Evolutionary conservation across 176 grass and related monocot species (phyloP).

Genomic region (Melocanna baccifera): DNA sequence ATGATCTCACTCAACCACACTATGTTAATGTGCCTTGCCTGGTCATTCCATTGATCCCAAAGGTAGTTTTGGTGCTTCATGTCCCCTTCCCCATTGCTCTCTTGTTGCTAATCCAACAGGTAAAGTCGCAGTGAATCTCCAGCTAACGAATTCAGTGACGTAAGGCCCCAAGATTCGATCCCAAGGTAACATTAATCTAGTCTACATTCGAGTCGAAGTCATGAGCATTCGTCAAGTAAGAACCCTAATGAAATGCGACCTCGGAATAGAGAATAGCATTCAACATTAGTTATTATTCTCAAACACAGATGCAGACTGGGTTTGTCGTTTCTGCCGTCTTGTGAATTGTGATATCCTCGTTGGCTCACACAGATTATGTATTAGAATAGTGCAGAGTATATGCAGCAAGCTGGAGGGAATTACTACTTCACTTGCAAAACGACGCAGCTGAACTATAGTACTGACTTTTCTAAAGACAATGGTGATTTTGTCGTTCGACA

Average conservation of each 20-base stretch:
- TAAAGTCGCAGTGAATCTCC: constrained; percentile 45
- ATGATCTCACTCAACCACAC: constrained; percentile 30
- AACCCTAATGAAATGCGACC: neutral
- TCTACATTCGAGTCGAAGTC: constrained; percentile 2
- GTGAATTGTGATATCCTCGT: constrained; percentile 31
- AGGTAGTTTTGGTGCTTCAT: constrained; percentile 36
- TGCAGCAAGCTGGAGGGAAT: constrained; percentile 16
- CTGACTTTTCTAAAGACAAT: constrained; percentile 23
- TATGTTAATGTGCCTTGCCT: constrained; percentile 26
- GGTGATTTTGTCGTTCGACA: constrained; percentile 15
- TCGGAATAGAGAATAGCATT: constrained; percentile 18
- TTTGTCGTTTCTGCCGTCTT: constrained; percentile 10
- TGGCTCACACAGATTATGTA: constrained; percentile 25
- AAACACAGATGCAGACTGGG: neutral
- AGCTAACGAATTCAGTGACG: constrained; percentile 37
- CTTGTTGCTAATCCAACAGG: constrained; percentile 43
- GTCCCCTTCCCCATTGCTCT: constrained; percentile 13
- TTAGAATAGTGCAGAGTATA: constrained; percentile 2
- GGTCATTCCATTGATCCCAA: constrained; percentile 41
- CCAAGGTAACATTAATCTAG: constrained; percentile 36
- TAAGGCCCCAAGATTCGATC: constrained; percentile 36
- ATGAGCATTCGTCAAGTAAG: neutral
- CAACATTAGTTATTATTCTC: constrained; percentile 19
- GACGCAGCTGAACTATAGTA: neutral
- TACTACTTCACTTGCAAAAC: constrained; percentile 31